Evolutionary conservation across 306 rosid genomes (phyloP).

Genomic region (Rosa lucieae): DNA sequence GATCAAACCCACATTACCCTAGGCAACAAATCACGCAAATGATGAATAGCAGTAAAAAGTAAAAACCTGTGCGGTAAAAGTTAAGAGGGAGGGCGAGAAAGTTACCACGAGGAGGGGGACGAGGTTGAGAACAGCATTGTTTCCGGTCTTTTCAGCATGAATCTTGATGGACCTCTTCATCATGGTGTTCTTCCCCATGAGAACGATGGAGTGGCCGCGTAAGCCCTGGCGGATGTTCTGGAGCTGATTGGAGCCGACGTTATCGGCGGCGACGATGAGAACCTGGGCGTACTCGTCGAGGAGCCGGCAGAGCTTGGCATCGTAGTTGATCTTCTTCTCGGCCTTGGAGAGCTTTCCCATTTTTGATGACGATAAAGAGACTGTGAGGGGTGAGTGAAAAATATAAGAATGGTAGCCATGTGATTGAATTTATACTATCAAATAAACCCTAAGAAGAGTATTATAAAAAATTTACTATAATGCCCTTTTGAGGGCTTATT

Average conservation of each 20-base stretch:
- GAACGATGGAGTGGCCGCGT: slow-evolving; percentile 77
- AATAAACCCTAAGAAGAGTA: no score
- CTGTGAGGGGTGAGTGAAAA: neutral
- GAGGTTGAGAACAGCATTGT: slow-evolving; percentile 54
- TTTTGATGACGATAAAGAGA: neutral
- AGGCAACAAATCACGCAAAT: neutral
- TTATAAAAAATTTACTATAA: no score
- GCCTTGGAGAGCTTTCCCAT: slow-evolving; percentile 74
- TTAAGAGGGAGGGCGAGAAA: neutral
- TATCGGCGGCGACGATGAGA: slow-evolving; percentile 80
- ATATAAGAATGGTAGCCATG: neutral
- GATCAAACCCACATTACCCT: slow-evolving; percentile 90
- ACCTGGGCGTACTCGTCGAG: slow-evolving; percentile 72
- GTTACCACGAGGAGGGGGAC: slow-evolving; percentile 76
- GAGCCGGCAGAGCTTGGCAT: slow-evolving; percentile 66
- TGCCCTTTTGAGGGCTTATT: neutral
- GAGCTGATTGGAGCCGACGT: slow-evolving; percentile 77
- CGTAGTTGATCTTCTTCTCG: slow-evolving; percentile 75
- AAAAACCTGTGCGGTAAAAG: neutral
- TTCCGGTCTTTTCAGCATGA: slow-evolving; percentile 71
- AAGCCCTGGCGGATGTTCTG: slow-evolving; percentile 77
- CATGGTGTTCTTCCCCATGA: slow-evolving; percentile 97
- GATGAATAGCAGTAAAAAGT: neutral
- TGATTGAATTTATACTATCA: no score
- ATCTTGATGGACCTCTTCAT: slow-evolving; percentile 83